phyloP scores from a whole-genome alignment of 352 stramenopile genomes.

The Phytopythium montanum region DNA sequence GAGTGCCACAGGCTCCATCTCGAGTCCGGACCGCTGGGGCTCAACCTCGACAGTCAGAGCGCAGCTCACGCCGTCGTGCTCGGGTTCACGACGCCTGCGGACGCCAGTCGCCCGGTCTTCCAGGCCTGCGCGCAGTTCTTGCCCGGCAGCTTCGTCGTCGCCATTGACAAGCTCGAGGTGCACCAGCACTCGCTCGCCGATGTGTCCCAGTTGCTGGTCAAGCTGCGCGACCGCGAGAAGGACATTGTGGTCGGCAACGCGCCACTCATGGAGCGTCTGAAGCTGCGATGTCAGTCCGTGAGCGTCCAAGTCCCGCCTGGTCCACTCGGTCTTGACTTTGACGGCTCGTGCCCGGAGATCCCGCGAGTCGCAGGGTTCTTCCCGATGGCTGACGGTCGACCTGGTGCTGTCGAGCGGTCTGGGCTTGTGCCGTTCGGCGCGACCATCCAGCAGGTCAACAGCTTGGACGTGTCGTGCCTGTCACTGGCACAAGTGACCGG shows the following conservation, averaged over 20 bases:
- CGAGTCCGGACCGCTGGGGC: slow-evolving; percentile 36
- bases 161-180: slow-evolving; percentile 63
- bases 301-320: slow-evolving; percentile 29
- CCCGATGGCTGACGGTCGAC: slow-evolving; percentile 18
- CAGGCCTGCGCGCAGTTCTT: slow-evolving; percentile 29
- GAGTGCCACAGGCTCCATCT: slow-evolving; percentile 43
- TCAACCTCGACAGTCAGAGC: slow-evolving; percentile 40
- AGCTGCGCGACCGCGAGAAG: slow-evolving; percentile 34
- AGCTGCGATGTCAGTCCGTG: slow-evolving; percentile 7
- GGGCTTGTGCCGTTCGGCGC: slow-evolving; percentile 29
- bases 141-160: slow-evolving; percentile 47
- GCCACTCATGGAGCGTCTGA: slow-evolving; percentile 23
- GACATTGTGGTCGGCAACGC: slow-evolving; percentile 44
- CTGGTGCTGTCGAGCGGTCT: slow-evolving; percentile 30
- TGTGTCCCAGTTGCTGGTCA: slow-evolving; percentile 37
- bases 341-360: slow-evolving; percentile 17
- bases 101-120: slow-evolving; percentile 36
- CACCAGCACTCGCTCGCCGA: slow-evolving; percentile 36
- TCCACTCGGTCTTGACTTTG: slow-evolving; percentile 47
- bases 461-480: slow-evolving; percentile 52
- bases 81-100: slow-evolving; percentile 34
- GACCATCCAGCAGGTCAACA: slow-evolving; percentile 43
- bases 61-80: slow-evolving; percentile 30
- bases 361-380: slow-evolving; percentile 43
- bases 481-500: slow-evolving; percentile 27